phyloP scores from a whole-genome alignment of 1,139 yeast species.

The Geotrichum reessii region DNA sequence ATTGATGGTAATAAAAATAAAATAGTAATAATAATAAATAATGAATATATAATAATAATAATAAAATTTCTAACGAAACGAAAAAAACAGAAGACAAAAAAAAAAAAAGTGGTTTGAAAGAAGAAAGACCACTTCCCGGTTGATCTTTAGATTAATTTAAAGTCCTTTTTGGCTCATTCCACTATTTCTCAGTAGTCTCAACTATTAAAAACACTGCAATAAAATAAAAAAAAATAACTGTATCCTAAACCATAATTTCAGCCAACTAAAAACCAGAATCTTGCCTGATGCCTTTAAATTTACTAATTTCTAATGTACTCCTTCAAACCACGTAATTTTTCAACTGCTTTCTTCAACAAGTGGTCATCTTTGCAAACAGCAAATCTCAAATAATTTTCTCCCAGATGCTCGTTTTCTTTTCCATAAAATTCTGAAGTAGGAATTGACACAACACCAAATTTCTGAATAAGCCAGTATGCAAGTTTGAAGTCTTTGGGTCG shows the following conservation, averaged over 20 bases:
- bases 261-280: neutral
- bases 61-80: too few species aligned
- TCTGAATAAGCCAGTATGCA: conserved; percentile 89
- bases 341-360: conserved; percentile 73
- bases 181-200: neutral
- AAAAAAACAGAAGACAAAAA: too few species aligned
- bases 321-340: conserved; percentile 63
- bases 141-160: neutral
- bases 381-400: conserved; percentile 82
- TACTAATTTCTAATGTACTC: conserved; percentile 42
- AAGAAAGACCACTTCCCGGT: neutral
- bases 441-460: conserved; percentile 89
- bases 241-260: neutral
- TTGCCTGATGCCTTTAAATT: neutral
- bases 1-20: neutral
- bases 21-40: neutral
- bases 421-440: conserved; percentile 93
- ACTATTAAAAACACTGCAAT: neutral
- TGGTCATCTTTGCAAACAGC: conserved; percentile 93
- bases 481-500: conserved; percentile 81
- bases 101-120: neutral
- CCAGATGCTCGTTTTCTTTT: conserved; percentile 62
- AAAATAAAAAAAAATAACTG: neutral
- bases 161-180: neutral
- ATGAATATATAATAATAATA: neutral